Base-by-base conservation (phyloP, 1,284 basidiomycete species). In the Porodaedalea pini region DNA sequence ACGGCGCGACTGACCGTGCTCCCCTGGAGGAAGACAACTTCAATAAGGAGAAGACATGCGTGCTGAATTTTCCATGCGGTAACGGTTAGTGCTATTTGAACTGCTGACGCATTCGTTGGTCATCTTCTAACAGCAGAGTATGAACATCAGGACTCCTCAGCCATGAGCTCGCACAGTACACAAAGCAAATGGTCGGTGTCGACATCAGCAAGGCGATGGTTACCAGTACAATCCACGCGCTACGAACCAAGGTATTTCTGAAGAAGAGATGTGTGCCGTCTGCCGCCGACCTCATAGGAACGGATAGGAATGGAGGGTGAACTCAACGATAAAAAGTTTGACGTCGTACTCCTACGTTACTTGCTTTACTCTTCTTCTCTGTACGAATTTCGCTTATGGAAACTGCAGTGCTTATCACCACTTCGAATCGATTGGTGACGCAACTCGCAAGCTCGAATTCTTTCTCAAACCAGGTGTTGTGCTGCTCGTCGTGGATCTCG, bases 11-110 rank as follows among this genome's bases (percentile, higher is more conserved):
- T 8, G 73, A 70, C 1, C 61, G 57, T 5, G 78, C 75, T 0
- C 77, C 86, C 61, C 67, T 72, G 15, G 65, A 71, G 5, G 71
- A 68, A 0, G 79, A 80, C 63, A 65, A 74, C 0, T 84, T 88
- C 64, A 73, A 81, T 58, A 76, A 80, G 53, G 77, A 82, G 4
- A 64, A 65, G 11, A 88, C 86, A 0, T 71, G 68, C 0, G 73
- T 86, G 4, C 71, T 90, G 70, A 88, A 90, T 64, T 90, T 79
- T 64, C 87, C 86, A 1, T 90, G 86, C 65, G 85, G 86, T 13
- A 77, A 78, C 47, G 86, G 86, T 82, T 56, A 44, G 75, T 61
- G 13, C 34, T 29, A 15, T 47, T 29, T 15, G 10, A n/a, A 36
- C 17, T 5, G 2, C 15, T 21, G n/a, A 17, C 27, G 25, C 37